A percentile compares a stretch with the other conserved stretches of the same genome.
Evolutionary conservation across 2,329 filamentous ascomycete genomes (phyloP).

Genomic region (Stagonosporopsis vannaccii): DNA sequence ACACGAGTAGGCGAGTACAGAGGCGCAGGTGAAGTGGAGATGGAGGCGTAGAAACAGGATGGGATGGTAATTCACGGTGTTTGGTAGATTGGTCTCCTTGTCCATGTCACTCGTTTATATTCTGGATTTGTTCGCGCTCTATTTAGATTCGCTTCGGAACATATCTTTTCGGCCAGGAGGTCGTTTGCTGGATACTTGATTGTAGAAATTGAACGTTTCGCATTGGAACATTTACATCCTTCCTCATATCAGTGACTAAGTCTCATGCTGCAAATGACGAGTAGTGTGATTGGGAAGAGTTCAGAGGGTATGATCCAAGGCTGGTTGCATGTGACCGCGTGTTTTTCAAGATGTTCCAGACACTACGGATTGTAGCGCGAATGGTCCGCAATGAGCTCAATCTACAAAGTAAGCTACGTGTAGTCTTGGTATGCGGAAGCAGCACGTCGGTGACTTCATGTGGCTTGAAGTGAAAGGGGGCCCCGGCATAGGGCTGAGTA

Average conservation of each 20-base stretch:
- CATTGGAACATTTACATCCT: neutral
- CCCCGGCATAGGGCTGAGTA: slow-evolving; percentile 1
- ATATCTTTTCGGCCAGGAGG: slow-evolving; percentile 6
- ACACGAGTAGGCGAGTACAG: neutral
- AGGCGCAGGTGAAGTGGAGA: no score
- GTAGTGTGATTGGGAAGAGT: neutral
- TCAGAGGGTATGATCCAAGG: neutral
- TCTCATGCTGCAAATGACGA: neutral
- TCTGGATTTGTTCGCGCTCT: slow-evolving; percentile 17
- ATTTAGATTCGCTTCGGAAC: slow-evolving; percentile 9
- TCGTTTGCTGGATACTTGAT: slow-evolving; percentile 14
- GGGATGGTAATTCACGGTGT: neutral
- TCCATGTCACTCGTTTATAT: slow-evolving; percentile 31
- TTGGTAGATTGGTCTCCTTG: slow-evolving; percentile 7
- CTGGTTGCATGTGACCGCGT: neutral
- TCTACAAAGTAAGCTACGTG: neutral
- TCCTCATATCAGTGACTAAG: neutral
- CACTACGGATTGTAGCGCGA: neutral
- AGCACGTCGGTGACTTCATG: neutral
- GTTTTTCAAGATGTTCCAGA: neutral
- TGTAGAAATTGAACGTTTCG: slow-evolving; percentile 16
- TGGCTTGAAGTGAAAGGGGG: neutral
- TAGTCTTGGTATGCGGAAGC: neutral
- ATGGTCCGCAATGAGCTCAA: neutral
- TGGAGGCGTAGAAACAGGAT: neutral